Conservation (phyloP, 768 basidiomycete genomes). For the Floccularia luteovirens region DNA sequence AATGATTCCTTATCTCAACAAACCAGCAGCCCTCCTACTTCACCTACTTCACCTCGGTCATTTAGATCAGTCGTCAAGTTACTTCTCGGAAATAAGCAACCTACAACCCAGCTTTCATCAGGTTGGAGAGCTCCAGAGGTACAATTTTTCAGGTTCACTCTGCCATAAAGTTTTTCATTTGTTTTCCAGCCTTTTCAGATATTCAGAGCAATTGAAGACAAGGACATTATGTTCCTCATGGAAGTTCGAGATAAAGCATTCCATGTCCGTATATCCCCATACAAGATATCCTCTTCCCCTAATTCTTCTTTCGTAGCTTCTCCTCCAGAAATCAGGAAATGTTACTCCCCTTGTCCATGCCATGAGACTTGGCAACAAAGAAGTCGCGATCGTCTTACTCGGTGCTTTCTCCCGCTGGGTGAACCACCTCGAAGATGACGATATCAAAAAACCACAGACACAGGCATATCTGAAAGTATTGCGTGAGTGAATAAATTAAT, state of each 20-base stretch:
- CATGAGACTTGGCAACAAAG: conserved; percentile 76
- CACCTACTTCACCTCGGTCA: conserved; percentile 12
- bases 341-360: conserved; percentile 89
- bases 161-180: conserved; percentile 23
- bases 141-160: conserved; percentile 5
- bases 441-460: conserved; percentile 63
- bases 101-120: conserved; percentile 6
- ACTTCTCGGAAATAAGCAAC: conserved; percentile 8
- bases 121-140: conserved; percentile 52
- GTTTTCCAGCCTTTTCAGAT: conserved; percentile 44
- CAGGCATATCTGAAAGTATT: conserved; percentile 71
- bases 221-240: conserved; percentile 79
- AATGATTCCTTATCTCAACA: conserved; percentile 6
- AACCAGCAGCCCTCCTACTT: conserved; percentile 14
- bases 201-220: conserved; percentile 77
- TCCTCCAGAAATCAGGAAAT: conserved; percentile 80
- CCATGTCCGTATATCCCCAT: conserved; percentile 42
- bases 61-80: conserved; percentile 6
- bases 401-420: conserved; percentile 91
- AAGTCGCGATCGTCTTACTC: conserved; percentile 80
- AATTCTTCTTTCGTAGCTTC: conserved; percentile 33
- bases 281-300: neutral
- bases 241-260: conserved; percentile 77
- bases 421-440: conserved; percentile 79
- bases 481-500: conserved; percentile 36